Conservation (phyloP, 2,329 filamentous ascomycete species). For the Aspergillus terreus region DNA sequence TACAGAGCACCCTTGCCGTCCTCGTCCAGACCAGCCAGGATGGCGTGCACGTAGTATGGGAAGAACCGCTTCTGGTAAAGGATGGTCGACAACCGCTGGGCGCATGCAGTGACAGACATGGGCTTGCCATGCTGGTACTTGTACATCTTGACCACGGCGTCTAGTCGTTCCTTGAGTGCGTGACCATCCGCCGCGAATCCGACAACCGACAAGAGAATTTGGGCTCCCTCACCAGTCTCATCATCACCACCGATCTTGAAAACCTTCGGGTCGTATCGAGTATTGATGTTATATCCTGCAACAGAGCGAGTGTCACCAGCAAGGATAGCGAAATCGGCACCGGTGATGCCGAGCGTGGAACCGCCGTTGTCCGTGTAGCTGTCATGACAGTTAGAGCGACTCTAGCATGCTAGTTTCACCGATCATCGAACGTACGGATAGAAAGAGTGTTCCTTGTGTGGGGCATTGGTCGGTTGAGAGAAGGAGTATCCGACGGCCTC, state of each 20-base stretch:
- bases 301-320: constrained; percentile 96
- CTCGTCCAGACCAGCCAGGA: constrained; percentile 90
- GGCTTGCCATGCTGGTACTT: constrained; percentile 96
- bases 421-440: constrained; percentile 67
- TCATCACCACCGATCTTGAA: constrained; percentile 95
- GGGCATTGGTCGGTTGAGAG: constrained; percentile 48
- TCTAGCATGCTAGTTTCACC: background rate
- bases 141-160: constrained; percentile 98
- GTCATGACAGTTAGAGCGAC: constrained; percentile 12
- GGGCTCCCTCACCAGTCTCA: constrained; percentile 76
- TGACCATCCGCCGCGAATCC: constrained; percentile 94
- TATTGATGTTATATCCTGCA: constrained; percentile 98
- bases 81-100: constrained; percentile 90
- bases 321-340: constrained; percentile 91
- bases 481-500: constrained; percentile 60
- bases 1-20: constrained; percentile 91
- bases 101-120: constrained; percentile 91
- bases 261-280: constrained; percentile 88
- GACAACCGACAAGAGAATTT: constrained; percentile 86
- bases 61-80: constrained; percentile 98
- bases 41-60: constrained; percentile 95
- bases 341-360: constrained; percentile 90
- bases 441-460: constrained; percentile 68
- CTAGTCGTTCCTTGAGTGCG: constrained; percentile 88
- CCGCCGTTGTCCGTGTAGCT: constrained; percentile 96